Evolutionary conservation across 1,139 yeast species (phyloP).

Genomic region (Lodderomyces margitis): DNA sequence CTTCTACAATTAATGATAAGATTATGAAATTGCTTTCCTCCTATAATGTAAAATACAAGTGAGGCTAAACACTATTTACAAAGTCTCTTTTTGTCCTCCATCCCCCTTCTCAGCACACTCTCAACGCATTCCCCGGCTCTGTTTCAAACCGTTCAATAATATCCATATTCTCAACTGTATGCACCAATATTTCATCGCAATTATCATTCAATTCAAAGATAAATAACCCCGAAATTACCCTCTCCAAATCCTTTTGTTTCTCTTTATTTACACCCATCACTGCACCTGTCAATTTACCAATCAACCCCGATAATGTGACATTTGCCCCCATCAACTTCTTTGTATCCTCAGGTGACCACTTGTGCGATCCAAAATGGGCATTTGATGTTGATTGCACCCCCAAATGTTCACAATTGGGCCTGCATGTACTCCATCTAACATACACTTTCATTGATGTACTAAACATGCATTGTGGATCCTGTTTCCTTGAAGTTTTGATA

Average conservation of each 20-base stretch:
- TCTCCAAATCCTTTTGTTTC: constrained; percentile 31
- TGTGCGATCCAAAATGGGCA: constrained; percentile 39
- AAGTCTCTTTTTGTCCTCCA: not conserved
- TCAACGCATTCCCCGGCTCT: constrained; percentile 25
- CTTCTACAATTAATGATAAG: not conserved
- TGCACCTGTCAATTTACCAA: constrained; percentile 17
- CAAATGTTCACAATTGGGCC: constrained; percentile 49
- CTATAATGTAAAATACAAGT: not conserved
- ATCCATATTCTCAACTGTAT: constrained; percentile 75
- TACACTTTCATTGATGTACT: constrained; percentile 51
- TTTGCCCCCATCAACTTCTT: constrained; percentile 17
- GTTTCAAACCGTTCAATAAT: constrained; percentile 49
- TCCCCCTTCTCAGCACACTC: constrained; percentile 25
- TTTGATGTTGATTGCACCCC: constrained; percentile 32
- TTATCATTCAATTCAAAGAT: constrained; percentile 66
- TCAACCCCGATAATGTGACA: constrained; percentile 19
- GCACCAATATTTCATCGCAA: constrained; percentile 61
- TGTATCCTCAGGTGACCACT: constrained; percentile 39
- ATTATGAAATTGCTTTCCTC: not conserved
- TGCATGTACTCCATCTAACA: constrained; percentile 64
- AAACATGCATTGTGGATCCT: constrained; percentile 33
- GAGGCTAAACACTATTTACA: not conserved
- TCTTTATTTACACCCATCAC: constrained; percentile 30
- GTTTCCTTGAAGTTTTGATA: constrained; percentile 24
- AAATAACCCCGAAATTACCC: constrained; percentile 67